phyloP scores from a whole-genome alignment of 2,329 filamentous ascomycete genomes.

The Cephalotrichum gorgonifer region DNA sequence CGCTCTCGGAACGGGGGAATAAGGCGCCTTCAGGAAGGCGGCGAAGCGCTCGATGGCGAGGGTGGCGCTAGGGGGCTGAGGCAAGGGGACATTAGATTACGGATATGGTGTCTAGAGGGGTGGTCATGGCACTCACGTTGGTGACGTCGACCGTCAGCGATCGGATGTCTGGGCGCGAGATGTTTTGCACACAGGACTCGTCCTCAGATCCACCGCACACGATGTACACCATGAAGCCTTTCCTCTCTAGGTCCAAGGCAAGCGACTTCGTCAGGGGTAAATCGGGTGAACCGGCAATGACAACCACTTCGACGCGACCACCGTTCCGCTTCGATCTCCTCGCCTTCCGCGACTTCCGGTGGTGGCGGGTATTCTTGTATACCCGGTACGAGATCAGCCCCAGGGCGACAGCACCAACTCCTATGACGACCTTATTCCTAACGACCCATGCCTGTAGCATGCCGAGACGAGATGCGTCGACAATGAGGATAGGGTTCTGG shows the following conservation, averaged over 20 bases:
- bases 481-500: constrained; percentile 21
- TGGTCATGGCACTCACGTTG: constrained; percentile 43
- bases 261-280: constrained; percentile 77
- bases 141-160: constrained; percentile 75
- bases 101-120: neutral
- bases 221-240: constrained; percentile 89
- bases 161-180: constrained; percentile 72
- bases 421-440: constrained; percentile 62
- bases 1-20: constrained; percentile 65
- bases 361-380: constrained; percentile 41
- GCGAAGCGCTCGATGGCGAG: constrained; percentile 63
- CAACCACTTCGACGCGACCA: constrained; percentile 67
- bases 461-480: constrained; percentile 30
- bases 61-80: constrained; percentile 56
- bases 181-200: constrained; percentile 64
- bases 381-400: constrained; percentile 51
- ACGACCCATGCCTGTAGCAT: constrained; percentile 60
- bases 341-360: constrained; percentile 62
- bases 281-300: constrained; percentile 76
- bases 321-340: constrained; percentile 65
- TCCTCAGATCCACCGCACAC: constrained; percentile 81
- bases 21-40: constrained; percentile 60
- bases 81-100: neutral
- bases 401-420: constrained; percentile 59
- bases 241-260: constrained; percentile 75